Percentiles rank a stretch among this genome's conserved stretches.
Conservation (phyloP, 345 rosid species). For the Linum usitatissimum region DNA sequence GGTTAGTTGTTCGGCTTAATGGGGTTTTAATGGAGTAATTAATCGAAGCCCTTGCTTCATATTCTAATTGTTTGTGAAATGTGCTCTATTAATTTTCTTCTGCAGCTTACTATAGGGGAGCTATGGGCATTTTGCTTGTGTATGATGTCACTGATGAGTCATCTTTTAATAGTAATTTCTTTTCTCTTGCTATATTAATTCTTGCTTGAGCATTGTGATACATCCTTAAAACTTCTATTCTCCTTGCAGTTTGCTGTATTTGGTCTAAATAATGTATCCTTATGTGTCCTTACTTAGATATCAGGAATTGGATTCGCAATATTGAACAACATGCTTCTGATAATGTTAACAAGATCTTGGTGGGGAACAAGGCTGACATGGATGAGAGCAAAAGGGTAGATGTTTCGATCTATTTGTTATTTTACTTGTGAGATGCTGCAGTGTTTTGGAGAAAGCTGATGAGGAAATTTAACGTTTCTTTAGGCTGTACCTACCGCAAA, state of each 20-base stretch:
- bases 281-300: conserved; percentile 62
- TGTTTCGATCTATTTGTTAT: neutral
- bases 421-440: neutral
- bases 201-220: neutral
- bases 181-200: neutral
- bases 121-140: conserved; percentile 99
- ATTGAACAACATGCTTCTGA: conserved; percentile 99
- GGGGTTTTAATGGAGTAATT: neutral
- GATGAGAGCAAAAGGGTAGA: conserved; percentile 98
- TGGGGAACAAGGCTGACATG: conserved; percentile 99
- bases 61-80: neutral
- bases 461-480: neutral
- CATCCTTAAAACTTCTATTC: neutral
- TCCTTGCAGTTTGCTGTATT: neutral
- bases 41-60: neutral
- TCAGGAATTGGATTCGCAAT: conserved; percentile 97
- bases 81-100: conserved; percentile 5
- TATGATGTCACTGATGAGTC: conserved; percentile 98
- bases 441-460: neutral
- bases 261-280: neutral
- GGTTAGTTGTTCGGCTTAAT: conserved; percentile 17
- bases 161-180: conserved; percentile 66
- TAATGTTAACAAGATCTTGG: conserved; percentile 91
- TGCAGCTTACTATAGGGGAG: conserved; percentile 93
- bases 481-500: conserved; percentile 94